A percentile compares a stretch with the other conserved stretches of the same genome.
Evolutionary conservation across 257 asterid genomes (phyloP).

Genomic region (Solanum stenotomum): DNA sequence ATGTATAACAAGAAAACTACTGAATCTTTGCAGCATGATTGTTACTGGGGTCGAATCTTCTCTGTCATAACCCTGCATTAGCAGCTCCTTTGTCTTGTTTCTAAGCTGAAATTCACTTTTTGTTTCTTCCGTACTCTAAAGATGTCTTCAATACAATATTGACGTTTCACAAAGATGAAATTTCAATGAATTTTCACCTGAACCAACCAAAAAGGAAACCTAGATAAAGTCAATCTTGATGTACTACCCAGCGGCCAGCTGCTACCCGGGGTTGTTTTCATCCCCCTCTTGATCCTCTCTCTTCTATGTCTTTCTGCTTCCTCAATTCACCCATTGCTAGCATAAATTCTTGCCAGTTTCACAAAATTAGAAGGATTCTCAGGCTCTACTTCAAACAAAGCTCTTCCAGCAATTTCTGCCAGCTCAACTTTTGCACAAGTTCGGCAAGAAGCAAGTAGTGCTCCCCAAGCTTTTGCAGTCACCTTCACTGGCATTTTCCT

Average conservation of each 20-base stretch:
- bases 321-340: constrained; percentile 21
- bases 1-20: background rate
- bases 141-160: background rate
- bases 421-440: constrained; percentile 36
- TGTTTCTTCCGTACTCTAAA: background rate
- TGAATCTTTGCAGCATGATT: background rate
- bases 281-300: constrained; percentile 23
- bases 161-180: background rate
- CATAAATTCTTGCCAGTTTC: constrained; percentile 22
- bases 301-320: constrained; percentile 18
- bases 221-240: background rate
- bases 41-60: background rate
- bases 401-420: constrained; percentile 34
- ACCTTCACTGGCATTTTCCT: constrained; percentile 29
- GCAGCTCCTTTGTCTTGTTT: background rate
- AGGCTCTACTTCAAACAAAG: constrained; percentile 35
- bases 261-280: constrained; percentile 26
- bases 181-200: background rate
- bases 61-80: background rate
- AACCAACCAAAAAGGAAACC: background rate
- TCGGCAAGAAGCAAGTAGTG: constrained; percentile 36
- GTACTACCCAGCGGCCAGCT: constrained; percentile 23
- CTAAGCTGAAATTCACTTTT: background rate
- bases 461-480: constrained; percentile 44
- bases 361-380: constrained; percentile 36